Conservation (phyloP, 2,329 filamentous ascomycete genomes). For the Leptographium galeiforme region DNA sequence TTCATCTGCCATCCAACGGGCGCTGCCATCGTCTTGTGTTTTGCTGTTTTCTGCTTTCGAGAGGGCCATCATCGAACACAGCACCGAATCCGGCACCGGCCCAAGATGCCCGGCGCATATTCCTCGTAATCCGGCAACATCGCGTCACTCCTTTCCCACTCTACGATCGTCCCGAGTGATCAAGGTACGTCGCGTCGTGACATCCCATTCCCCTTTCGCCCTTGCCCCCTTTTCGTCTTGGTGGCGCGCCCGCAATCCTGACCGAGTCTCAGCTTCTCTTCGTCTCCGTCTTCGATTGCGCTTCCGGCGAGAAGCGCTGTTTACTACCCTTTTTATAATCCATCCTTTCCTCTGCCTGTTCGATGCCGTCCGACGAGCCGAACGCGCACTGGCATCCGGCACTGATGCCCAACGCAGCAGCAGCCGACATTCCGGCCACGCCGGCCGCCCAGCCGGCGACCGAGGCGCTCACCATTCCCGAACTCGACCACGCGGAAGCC, state of each 20-base stretch:
- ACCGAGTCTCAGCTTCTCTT: neutral
- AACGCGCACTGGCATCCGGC: slow-evolving; percentile 37
- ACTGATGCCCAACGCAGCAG: slow-evolving; percentile 29
- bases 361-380: slow-evolving; percentile 29
- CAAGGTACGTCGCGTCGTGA: neutral
- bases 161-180: neutral
- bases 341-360: slow-evolving; percentile 1
- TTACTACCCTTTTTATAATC: neutral
- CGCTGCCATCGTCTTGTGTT: neutral
- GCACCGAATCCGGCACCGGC: neutral
- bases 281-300: neutral
- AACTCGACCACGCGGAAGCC: neutral
- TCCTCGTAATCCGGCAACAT: neutral
- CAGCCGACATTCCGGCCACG: neutral
- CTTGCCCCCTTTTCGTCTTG: neutral
- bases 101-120: slow-evolving; percentile 9
- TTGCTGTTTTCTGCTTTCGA: neutral
- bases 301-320: neutral
- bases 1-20: neutral
- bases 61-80: neutral
- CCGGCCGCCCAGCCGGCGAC: neutral
- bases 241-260: neutral
- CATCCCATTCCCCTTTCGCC: neutral
- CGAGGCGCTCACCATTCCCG: neutral
- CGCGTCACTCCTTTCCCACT: neutral